phyloP scores from a whole-genome alignment of 2,329 filamentous ascomycete genomes.

The Clonostachys rhizophaga region DNA sequence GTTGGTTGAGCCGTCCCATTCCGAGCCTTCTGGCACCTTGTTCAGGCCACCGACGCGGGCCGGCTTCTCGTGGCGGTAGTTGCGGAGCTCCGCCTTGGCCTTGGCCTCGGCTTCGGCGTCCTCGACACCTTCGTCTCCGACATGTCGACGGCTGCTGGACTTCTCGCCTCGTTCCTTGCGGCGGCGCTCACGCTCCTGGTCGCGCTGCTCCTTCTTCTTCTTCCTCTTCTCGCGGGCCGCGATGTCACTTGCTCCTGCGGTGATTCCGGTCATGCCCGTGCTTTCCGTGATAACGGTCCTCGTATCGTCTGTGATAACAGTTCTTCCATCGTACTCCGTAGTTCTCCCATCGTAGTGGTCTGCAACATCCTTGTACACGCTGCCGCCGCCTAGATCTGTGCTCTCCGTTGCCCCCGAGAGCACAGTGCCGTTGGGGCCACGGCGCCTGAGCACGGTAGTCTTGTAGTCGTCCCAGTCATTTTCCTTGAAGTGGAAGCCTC shows the following conservation, averaged over 20 bases:
- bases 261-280: constrained; percentile 47
- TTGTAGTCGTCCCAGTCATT: constrained; percentile 99
- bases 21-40: constrained; percentile 70
- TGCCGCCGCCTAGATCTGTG: constrained; percentile 83
- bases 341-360: constrained; percentile 25
- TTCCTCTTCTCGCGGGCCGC: constrained; percentile 50
- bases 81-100: constrained; percentile 66
- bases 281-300: constrained; percentile 39
- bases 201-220: constrained; percentile 44
- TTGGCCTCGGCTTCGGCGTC: constrained; percentile 61
- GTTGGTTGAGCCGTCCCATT: constrained; percentile 70
- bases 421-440: constrained; percentile 83
- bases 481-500: constrained; percentile 82
- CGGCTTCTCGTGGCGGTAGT: constrained; percentile 81
- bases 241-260: constrained; percentile 52
- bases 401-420: constrained; percentile 77
- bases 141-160: constrained; percentile 27
- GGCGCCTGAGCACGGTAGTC: constrained; percentile 82
- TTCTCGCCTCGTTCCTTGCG: constrained; percentile 18
- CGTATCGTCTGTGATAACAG: constrained; percentile 24
- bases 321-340: not conserved
- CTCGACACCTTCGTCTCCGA: constrained; percentile 53
- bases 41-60: constrained; percentile 89
- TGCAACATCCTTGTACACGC: constrained; percentile 71
- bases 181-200: constrained; percentile 25